phyloP scores from a whole-genome alignment of 2,329 filamentous ascomycete species.

The Aspergillus tubingensis region DNA sequence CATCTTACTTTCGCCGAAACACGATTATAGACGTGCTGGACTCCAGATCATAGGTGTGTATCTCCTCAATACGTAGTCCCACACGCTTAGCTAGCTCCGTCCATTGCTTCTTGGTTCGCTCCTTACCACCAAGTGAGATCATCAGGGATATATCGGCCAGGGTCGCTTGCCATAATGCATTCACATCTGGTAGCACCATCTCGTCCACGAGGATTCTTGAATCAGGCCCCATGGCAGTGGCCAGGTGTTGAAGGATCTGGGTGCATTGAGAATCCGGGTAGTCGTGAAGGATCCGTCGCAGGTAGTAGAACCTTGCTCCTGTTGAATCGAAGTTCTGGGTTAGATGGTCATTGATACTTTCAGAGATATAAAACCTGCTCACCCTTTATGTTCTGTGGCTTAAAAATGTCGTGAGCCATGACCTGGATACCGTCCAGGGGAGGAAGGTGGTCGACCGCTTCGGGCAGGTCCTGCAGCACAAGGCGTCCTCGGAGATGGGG shows the following conservation, averaged over 20 bases:
- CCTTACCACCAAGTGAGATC: slow-evolving; percentile 10
- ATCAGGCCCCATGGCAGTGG: slow-evolving; percentile 15
- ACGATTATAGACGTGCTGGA: no score
- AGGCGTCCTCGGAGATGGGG: slow-evolving; percentile 37
- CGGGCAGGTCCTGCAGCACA: slow-evolving; percentile 45
- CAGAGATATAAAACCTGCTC: not conserved
- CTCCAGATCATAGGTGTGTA: no score
- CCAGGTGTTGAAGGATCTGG: slow-evolving; percentile 38
- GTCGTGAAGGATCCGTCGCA: slow-evolving; percentile 33
- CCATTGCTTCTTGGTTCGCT: slow-evolving; percentile 7
- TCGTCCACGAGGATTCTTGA: slow-evolving; percentile 49
- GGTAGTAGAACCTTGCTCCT: slow-evolving; percentile 33
- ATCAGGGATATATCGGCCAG: slow-evolving; percentile 26
- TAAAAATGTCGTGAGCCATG: slow-evolving; percentile 5
- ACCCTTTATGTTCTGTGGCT: slow-evolving; percentile 29
- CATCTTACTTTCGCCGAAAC: no score
- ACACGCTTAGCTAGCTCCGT: not conserved
- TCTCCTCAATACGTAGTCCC: not conserved
- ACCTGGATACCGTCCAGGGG: slow-evolving; percentile 32
- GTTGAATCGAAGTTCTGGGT: not conserved
- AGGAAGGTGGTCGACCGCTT: slow-evolving; percentile 30
- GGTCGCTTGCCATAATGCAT: slow-evolving; percentile 20
- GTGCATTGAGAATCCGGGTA: slow-evolving; percentile 23
- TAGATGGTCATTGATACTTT: no score
- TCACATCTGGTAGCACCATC: slow-evolving; percentile 42